Evolutionary conservation across 345 rosid species (phyloP).

Genomic region (Luvunga scandens): DNA sequence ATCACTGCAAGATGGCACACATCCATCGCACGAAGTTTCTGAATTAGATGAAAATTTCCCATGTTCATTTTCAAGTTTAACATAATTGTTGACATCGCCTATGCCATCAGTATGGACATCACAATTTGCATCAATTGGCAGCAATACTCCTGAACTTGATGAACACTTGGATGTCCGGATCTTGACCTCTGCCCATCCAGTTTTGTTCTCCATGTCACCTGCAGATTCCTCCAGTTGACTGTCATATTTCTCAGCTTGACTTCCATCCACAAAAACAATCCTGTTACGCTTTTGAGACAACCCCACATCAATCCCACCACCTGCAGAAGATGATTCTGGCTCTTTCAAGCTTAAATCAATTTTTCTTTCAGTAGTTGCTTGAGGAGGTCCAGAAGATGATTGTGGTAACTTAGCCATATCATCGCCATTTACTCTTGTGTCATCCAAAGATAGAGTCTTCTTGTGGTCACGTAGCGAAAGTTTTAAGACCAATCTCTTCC

Average conservation of each 20-base stretch:
- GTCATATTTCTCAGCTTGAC: slow-evolving; percentile 25
- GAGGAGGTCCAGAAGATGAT: slow-evolving; percentile 35
- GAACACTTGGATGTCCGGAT: slow-evolving; percentile 39
- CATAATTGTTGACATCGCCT: slow-evolving; percentile 39
- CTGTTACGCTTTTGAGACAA: slow-evolving; percentile 26
- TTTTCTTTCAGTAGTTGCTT: slow-evolving; percentile 29
- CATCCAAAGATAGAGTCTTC: slow-evolving; percentile 44
- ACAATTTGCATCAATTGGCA: slow-evolving; percentile 21
- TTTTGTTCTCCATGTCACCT: slow-evolving; percentile 38
- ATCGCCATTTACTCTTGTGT: slow-evolving; percentile 29
- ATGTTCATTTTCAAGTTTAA: slow-evolving; percentile 21
- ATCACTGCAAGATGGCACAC: slow-evolving; percentile 48
- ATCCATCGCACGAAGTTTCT: slow-evolving; percentile 12
- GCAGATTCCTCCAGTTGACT: slow-evolving; percentile 32
- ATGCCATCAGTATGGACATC: slow-evolving; percentile 30
- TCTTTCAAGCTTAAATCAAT: slow-evolving; percentile 27
- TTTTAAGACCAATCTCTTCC: slow-evolving; percentile 75
- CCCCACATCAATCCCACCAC: slow-evolving; percentile 33
- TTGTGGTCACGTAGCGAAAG: slow-evolving; percentile 58
- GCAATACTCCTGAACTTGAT: slow-evolving; percentile 25
- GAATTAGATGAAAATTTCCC: slow-evolving; percentile 9
- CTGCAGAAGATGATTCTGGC: slow-evolving; percentile 40
- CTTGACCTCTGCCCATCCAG: slow-evolving; percentile 55
- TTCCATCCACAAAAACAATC: slow-evolving; percentile 30
- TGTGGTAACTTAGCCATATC: slow-evolving; percentile 34